Conservation (phyloP, 2,329 filamentous ascomycete genomes). For the Macrophomina pseudophaseolina region DNA sequence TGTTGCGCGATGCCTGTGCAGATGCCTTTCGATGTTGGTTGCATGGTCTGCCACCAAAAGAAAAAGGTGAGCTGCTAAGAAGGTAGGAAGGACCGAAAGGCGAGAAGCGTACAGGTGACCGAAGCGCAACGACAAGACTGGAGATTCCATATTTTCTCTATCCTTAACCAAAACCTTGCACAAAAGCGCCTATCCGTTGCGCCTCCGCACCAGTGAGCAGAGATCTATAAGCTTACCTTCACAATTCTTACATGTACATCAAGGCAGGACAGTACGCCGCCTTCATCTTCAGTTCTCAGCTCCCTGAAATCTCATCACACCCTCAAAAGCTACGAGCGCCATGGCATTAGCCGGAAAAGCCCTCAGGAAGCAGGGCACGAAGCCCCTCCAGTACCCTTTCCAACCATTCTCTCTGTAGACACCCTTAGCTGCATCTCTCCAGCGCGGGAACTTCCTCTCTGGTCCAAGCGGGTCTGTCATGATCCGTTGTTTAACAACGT, state of each 20-base stretch:
- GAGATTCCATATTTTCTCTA: neutral
- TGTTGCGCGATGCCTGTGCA: no score
- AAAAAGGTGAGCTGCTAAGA: no score
- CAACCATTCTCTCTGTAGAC: slow-evolving; percentile 78
- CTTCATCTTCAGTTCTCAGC: neutral
- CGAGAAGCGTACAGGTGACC: no score
- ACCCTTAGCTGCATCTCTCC: slow-evolving; percentile 78
- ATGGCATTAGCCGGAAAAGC: slow-evolving; percentile 96
- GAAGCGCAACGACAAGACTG: no score
- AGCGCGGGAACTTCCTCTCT: slow-evolving; percentile 68
- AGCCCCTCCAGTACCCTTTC: slow-evolving; percentile 88
- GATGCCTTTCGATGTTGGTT: no score
- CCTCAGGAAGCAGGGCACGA: slow-evolving; percentile 88
- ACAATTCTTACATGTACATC: neutral
- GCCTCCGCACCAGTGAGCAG: neutral
- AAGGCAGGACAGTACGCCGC: no score
- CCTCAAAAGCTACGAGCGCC: slow-evolving; percentile 92
- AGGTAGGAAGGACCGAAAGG: no score
- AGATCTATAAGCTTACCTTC: slow-evolving; percentile 1
- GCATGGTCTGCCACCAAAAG: no score
- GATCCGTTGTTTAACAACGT: slow-evolving; percentile 93
- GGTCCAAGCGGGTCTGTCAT: slow-evolving; percentile 89
- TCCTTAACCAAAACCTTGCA: neutral
- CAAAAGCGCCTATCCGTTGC: neutral
- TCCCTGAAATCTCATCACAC: slow-evolving; percentile 70